Percentiles rank a stretch among this genome's conserved stretches.
Conservation (phyloP, 2,329 filamentous ascomycete species). For the Botrytis hyacinthi region DNA sequence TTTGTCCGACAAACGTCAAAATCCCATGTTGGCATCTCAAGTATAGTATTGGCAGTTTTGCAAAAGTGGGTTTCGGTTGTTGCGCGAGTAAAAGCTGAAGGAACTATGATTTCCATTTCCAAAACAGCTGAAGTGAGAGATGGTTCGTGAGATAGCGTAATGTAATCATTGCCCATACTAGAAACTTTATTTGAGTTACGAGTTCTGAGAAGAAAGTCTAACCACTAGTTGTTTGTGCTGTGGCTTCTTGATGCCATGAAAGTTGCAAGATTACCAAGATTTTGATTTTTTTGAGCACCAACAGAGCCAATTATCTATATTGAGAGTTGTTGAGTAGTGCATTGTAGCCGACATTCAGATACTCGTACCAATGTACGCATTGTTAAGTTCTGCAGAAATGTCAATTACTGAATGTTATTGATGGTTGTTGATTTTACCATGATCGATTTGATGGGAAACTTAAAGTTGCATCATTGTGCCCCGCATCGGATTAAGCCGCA, state of each 20-base stretch:
- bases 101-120: background rate
- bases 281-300: background rate
- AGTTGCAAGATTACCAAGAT: background rate
- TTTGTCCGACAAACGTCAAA: background rate
- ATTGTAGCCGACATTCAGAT: background rate
- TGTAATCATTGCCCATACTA: background rate
- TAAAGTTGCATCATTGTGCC: slow-evolving; percentile 12
- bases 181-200: background rate
- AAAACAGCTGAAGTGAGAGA: background rate
- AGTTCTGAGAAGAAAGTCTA: background rate
- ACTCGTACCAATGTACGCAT: background rate
- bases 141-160: background rate
- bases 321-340: background rate
- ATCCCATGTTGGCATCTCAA: background rate
- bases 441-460: slow-evolving; percentile 2
- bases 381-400: background rate
- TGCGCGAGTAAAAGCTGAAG: background rate
- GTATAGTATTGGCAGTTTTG: background rate
- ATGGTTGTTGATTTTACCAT: background rate
- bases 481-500: background rate
- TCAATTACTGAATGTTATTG: background rate
- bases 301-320: no score
- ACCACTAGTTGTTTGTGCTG: background rate
- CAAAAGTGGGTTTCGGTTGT: background rate
- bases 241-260: no score